These are phyloP conservation scores for Phytophthora brassicae DNA, from an alignment of 352 stramenopile genomes.

Conservation along the genomic window DNA sequence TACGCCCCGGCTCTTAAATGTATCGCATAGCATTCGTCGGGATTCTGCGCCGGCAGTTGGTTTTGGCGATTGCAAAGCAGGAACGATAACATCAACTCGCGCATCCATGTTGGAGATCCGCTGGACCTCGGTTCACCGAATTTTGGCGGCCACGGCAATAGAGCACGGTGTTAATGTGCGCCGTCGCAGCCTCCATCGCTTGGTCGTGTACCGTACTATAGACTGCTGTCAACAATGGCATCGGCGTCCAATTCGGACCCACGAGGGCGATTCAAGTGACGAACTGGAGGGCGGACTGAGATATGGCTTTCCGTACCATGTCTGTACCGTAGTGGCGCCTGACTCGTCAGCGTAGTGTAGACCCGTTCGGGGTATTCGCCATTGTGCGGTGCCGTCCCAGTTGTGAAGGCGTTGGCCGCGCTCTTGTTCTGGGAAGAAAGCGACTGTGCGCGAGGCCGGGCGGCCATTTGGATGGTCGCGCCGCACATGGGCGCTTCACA, in stretches of 20 bases:
- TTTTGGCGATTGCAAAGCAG: constrained; percentile 29
- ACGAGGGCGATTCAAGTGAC: constrained; percentile 26
- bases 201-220: neutral
- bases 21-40: constrained; percentile 27
- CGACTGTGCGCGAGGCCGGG: neutral
- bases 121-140: constrained; percentile 8
- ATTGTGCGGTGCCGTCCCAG: too few species aligned
- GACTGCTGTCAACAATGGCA: neutral
- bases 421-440: constrained; percentile 24
- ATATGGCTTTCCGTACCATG: neutral
- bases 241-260: too few species aligned
- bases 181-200: neutral
- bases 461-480: constrained; percentile 19
- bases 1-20: constrained; percentile 20
- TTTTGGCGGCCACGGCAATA: neutral
- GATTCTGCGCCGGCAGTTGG: constrained; percentile 21
- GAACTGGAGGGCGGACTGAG: constrained; percentile 28
- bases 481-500: constrained; percentile 1
- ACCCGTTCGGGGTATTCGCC: neutral
- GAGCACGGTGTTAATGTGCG: neutral
- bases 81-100: constrained; percentile 14
- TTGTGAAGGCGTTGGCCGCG: constrained; percentile 16
- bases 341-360: neutral
- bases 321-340: neutral
- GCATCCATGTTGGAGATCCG: constrained; percentile 20